Conservation (phyloP, 208 protist species). For the Plasmodiophora brassicae region DNA sequence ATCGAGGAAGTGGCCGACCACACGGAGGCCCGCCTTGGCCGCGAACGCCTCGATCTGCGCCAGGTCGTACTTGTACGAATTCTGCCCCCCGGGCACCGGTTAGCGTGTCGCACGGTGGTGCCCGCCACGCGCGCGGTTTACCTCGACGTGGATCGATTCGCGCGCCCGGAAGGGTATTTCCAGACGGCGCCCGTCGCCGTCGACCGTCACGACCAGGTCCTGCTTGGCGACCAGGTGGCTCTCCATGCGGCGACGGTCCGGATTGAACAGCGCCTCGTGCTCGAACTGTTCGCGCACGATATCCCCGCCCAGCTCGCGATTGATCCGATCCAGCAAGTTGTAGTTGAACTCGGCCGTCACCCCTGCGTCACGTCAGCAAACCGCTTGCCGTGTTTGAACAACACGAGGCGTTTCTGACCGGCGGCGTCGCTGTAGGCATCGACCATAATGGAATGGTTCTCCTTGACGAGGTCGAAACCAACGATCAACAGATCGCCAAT, state of each 20-base stretch:
- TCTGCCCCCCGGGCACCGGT: not conserved
- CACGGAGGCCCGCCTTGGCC: not conserved
- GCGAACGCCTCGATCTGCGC: not conserved
- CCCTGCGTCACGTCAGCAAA: too few species aligned
- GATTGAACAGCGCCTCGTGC: not conserved
- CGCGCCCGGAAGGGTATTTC: not conserved
- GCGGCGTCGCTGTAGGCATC: too few species aligned
- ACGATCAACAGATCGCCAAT: not conserved
- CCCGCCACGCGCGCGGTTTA: not conserved
- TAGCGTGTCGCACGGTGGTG: not conserved
- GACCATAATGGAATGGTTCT: too few species aligned
- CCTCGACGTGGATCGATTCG: constrained; percentile 17
- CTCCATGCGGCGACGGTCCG: not conserved
- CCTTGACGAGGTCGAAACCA: constrained; percentile 12
- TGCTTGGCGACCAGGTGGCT: not conserved
- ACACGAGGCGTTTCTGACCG: too few species aligned
- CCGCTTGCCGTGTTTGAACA: too few species aligned
- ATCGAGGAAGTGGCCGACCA: not conserved
- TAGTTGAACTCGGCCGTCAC: constrained; percentile 26
- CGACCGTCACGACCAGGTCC: not conserved
- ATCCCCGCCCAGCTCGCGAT: not conserved
- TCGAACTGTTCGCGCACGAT: not conserved
- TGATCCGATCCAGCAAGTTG: not conserved
- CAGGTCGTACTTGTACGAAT: constrained; percentile 24
- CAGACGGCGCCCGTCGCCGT: not conserved